A percentile compares a stretch with the other conserved stretches of the same genome.
These are phyloP conservation scores for Solanum raphanifolium DNA, from an alignment of 257 asterid species.

Conservation along the genomic window DNA sequence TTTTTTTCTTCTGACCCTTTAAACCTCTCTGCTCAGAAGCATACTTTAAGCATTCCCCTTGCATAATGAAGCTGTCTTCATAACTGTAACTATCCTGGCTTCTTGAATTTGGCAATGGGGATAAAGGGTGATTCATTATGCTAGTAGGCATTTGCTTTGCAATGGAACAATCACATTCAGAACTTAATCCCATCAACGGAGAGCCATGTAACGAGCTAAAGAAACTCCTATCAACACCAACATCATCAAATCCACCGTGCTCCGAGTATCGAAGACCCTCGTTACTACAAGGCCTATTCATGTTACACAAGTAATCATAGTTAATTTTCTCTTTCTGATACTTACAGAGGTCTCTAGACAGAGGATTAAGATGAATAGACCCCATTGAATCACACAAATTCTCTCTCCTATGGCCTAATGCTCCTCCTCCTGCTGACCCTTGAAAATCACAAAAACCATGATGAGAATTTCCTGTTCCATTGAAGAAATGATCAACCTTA, in stretches of 20 bases:
- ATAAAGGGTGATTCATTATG: background rate
- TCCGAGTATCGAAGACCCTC: background rate
- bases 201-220: constrained; percentile 6
- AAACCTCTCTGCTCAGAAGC: constrained; percentile 4
- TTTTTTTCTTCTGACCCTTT: constrained; percentile 12
- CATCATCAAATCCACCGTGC: background rate
- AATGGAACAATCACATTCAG: constrained; percentile 2
- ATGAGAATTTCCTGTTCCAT: background rate
- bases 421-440: background rate
- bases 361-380: background rate
- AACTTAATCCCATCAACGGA: background rate
- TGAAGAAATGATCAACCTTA: background rate
- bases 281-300: background rate
- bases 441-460: background rate
- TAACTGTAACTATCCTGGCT: background rate
- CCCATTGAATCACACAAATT: background rate
- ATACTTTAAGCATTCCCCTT: constrained; percentile 8
- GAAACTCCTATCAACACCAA: background rate
- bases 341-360: background rate
- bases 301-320: background rate
- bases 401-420: background rate
- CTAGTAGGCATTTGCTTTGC: background rate
- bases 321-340: background rate
- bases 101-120: constrained; percentile 1
- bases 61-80: constrained; percentile 8